Evolutionary conservation across 2,329 filamentous ascomycete species (phyloP), one percentile per base, ranked within the genome.

Genomic region (Neobulgaria alba): DNA sequence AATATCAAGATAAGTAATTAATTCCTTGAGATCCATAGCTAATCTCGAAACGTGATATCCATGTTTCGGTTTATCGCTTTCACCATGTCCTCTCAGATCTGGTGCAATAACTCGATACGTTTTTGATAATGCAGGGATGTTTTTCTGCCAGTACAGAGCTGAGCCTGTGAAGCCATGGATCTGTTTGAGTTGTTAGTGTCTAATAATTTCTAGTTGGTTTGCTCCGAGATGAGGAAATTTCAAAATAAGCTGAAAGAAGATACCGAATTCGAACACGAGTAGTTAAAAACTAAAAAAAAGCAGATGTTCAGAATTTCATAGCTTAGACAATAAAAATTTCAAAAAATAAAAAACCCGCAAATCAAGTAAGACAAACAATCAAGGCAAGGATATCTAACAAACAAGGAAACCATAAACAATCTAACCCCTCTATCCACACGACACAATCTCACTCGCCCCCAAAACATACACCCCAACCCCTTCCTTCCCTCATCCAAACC

Each of bases 151-250:
- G 23, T 57, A 56, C 20, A 36, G 41, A 4, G 48, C 52, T 9
- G 55, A 57, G n/a, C 57, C 57, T 2, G 56, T 59, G 41, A 59
- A 60, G 36, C 57, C 57, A 33, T 60, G 57, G 15, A 60, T 50
- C 57, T 60, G n/a, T n/a, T n/a, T n/a, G 34, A 21, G 3, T 12
- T 26, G 10, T 43, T 32, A 39, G 39, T n/a, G n/a, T n/a, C n/a
- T n/a, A n/a, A n/a, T n/a, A n/a, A 18, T 19, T 19, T 19, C 1
- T 18, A n/a, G 5, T 3, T 16, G 15, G n/a, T n/a, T n/a, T n/a
- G n/a, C n/a, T n/a, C n/a, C n/a, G n/a, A 29, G 19, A 38, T 12
- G 2, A 14, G 5, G 15, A 10, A 10, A 5, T n/a, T 26, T 10
- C 15, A 33, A 20, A 2, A 9, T 20, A 10, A 38, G n/a, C 14